Percentiles rank a stretch among this genome's conserved stretches.
Conservation (phyloP, 2,329 filamentous ascomycete genomes). For the Amesomyces nigricolor region DNA sequence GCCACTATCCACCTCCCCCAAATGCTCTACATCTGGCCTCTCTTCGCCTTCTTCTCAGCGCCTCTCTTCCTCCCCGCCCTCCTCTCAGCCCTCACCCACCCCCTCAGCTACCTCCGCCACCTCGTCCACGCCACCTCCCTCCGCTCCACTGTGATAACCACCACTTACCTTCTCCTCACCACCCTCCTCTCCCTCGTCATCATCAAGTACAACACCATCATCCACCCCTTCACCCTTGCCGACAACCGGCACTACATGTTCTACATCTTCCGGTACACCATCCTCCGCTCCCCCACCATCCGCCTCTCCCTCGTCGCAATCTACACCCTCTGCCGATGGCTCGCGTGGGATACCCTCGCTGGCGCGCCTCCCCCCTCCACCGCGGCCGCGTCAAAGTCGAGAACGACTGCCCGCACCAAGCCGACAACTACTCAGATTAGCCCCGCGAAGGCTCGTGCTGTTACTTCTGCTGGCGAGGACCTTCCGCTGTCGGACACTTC, state of each 20-base stretch:
- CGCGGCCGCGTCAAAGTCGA: background rate
- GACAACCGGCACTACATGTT: slow-evolving; percentile 98
- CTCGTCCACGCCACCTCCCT: background rate
- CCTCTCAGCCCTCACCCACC: slow-evolving; percentile 33
- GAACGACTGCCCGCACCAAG: background rate
- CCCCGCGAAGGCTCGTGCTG: too few relatives aligned
- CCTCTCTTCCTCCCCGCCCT: slow-evolving; percentile 60
- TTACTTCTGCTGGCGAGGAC: background rate
- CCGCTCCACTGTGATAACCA: slow-evolving; percentile 27
- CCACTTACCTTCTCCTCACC: slow-evolving; percentile 33
- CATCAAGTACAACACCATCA: slow-evolving; percentile 80
- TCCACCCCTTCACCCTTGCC: slow-evolving; percentile 92
- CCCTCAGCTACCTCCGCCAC: background rate
- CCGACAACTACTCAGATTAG: too few relatives aligned
- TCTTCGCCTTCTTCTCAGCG: slow-evolving; percentile 82
- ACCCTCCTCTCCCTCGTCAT: slow-evolving; percentile 38
- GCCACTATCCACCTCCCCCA: slow-evolving; percentile 85
- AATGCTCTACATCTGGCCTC: slow-evolving; percentile 92
- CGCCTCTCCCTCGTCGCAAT: slow-evolving; percentile 63
- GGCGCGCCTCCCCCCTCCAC: background rate
- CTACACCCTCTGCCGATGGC: slow-evolving; percentile 67
- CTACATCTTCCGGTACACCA: slow-evolving; percentile 83
- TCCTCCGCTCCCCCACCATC: slow-evolving; percentile 58
- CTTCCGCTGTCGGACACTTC: background rate
- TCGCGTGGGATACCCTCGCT: slow-evolving; percentile 46